Conservation (phyloP, 2,329 filamentous ascomycete species). For the Aspergillus sergii region DNA sequence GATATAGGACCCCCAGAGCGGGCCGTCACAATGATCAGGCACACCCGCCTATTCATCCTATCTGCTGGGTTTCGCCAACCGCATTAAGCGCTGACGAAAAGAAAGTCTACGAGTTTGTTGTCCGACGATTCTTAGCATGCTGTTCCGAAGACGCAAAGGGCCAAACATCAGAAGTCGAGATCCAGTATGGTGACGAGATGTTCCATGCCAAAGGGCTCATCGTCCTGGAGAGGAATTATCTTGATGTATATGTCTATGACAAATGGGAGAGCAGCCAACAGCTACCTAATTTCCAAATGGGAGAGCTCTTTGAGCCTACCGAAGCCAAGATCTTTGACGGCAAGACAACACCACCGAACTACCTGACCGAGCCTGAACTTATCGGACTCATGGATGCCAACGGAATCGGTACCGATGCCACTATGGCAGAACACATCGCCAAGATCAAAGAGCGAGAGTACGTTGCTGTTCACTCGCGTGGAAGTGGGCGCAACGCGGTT, state of each 20-base stretch:
- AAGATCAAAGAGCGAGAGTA: slow-evolving; percentile 93
- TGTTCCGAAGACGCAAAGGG: slow-evolving; percentile 94
- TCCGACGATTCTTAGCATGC: slow-evolving; percentile 88
- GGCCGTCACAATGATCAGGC: slow-evolving; percentile 94
- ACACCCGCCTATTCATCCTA: slow-evolving; percentile 94
- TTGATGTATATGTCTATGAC: slow-evolving; percentile 95
- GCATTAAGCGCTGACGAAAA: slow-evolving; percentile 67
- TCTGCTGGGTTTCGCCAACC: slow-evolving; percentile 73
- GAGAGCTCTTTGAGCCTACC: slow-evolving; percentile 82
- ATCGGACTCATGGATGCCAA: slow-evolving; percentile 98
- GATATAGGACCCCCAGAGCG: slow-evolving; percentile 77
- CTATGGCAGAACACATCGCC: slow-evolving; percentile 97
- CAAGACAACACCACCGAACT: slow-evolving; percentile 81
- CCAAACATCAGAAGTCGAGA: slow-evolving; percentile 79
- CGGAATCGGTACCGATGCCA: slow-evolving; percentile 96
- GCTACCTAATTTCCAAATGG: slow-evolving; percentile 75
- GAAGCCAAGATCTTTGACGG: slow-evolving; percentile 89
- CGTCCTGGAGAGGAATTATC: slow-evolving; percentile 86
- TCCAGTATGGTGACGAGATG: slow-evolving; percentile 78
- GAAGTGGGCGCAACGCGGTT: slow-evolving; percentile 54
- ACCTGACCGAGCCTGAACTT: slow-evolving; percentile 91
- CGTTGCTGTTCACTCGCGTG: slow-evolving; percentile 66
- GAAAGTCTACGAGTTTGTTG: slow-evolving; percentile 88
- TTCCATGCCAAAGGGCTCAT: slow-evolving; percentile 83
- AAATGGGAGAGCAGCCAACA: slow-evolving; percentile 89